Evolutionary conservation across 2,329 filamentous ascomycete genomes (phyloP), one percentile per base, ranked within the genome.

Genomic region (Talaromyces sp.): DNA sequence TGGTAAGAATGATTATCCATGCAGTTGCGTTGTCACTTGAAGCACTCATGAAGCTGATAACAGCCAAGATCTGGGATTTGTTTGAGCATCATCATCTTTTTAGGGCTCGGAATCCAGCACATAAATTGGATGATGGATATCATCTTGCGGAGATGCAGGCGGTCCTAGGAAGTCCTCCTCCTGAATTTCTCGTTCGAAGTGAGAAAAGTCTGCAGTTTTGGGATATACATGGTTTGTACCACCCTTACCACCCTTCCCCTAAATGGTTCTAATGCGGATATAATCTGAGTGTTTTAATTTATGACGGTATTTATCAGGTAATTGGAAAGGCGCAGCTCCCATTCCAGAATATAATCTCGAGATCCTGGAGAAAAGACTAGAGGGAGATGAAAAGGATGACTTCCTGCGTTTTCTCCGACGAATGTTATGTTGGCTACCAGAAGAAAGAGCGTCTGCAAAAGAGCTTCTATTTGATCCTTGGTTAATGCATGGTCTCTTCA

Each of bases 31-130:
- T n/a, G n/a, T n/a, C n/a, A n/a, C n/a, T n/a, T n/a, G n/a, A 35
- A 21, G n/a, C 15, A 22, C 13, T 35, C 31, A 4, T 22, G 17
- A 22, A 51, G 31, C 17, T 36, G 19, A 51, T 19, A 5, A 8
- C 5, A 36, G 31, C 31, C 31, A 22, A 54, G 51, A 55, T 61
- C 31, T 63, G 62, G 60, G 62, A 61, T 25, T 54, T 64, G 4
- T 63, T 62, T 37, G 62, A 63, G 48, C 56, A 63, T 8, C 60
- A 60, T 13, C 63, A 64, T 56, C 37, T 64, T 17, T 63, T 63
- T 53, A 57, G 59, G 35, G 59, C 58, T 13, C 51, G 63, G 19
- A 58, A 39, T 5, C 53, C 41, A 5, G 40, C 61, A 8, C 37
- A 37, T 10, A 10, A 39, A 5, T 45, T 61, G 22, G 62, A 61